phyloP scores from a whole-genome alignment of 1,284 basidiomycete species.

The Ustilago sp. region DNA sequence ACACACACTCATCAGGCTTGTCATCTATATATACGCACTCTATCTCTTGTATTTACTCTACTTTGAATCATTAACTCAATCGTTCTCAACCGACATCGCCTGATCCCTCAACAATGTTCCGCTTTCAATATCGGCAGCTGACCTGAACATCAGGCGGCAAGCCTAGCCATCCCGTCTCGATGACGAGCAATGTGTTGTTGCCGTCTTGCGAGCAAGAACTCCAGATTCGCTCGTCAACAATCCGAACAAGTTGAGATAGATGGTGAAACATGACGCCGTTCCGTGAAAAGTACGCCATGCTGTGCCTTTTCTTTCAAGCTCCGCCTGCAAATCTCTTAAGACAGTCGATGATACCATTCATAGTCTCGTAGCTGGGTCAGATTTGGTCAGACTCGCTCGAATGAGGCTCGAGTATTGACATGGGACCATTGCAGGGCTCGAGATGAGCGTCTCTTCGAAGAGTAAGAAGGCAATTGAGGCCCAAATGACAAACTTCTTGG shows the following conservation, averaged over 20 bases:
- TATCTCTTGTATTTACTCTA: no score
- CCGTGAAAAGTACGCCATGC: background rate
- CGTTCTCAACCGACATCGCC: no score
- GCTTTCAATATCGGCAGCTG: background rate
- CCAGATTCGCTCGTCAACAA: background rate
- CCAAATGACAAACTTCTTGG: background rate
- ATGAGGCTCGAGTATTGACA: background rate
- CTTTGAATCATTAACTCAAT: no score
- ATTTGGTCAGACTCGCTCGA: background rate
- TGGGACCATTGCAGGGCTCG: background rate
- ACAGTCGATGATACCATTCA: background rate
- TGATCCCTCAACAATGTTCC: background rate
- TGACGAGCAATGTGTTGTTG: background rate
- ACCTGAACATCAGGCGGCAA: background rate
- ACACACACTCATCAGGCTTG: no score
- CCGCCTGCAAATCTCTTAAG: background rate
- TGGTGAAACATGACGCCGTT: background rate
- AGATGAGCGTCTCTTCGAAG: background rate
- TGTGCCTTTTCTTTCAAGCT: constrained; percentile 2
- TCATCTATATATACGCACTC: no score
- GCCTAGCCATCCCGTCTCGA: background rate
- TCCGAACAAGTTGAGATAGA: background rate
- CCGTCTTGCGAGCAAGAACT: background rate
- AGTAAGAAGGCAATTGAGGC: background rate
- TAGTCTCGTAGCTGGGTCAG: background rate